Base-by-base conservation (phyloP, 768 basidiomycete species). In the Stropharia rugosoannulata region DNA sequence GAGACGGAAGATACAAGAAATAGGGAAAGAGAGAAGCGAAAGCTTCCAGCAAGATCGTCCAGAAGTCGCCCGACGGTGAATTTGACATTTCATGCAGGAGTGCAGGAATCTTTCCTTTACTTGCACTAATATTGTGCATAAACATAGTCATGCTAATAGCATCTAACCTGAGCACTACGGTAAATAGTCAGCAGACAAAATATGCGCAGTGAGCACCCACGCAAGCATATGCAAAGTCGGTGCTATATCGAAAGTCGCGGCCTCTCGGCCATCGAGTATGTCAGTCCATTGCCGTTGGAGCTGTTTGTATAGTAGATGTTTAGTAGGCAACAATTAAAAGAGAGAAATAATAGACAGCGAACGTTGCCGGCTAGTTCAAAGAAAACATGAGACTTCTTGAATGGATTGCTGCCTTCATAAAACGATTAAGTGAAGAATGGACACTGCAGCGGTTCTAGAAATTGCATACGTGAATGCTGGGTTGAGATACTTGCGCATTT, bases 111-210 rank as follows among this genome's bases (percentile, higher is more conserved):
- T 40, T 51, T 19, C 49, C 37, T 38, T 37, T 19, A 15, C 49
- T 51, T 29, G 49, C 49, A 25, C 49, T 51, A 36, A 51, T 35
- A 39, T 37, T 40, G 19, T 51, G 49, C 49, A 51, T 51, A 36
- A 51, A 51, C 49, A 51, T 51, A 16, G 49, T 51, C 49, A 39
- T 51, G n/a, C 37, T 51, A 37, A 51, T 51, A 36, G 49, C 49
- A 40, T 51, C 49, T 39, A 51, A 25, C 16, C 49, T 51, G 25
- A 38, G 18, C 13, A 22, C 9, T 10, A 4, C 3, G 16, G 5
- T 51, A 18, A 13, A 37, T 40, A 10, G 11, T 38, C 4, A 10
- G 36, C 40, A 41, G 6, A 32, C 5, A 15, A 41, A 41, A 12
- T n/a, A 41, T 19, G 4, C 40, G 40, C 22, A 22, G 22, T 8